These are phyloP conservation scores for Scutellaria baicalensis DNA, from an alignment of 257 asterid species.

Conservation along the genomic window DNA sequence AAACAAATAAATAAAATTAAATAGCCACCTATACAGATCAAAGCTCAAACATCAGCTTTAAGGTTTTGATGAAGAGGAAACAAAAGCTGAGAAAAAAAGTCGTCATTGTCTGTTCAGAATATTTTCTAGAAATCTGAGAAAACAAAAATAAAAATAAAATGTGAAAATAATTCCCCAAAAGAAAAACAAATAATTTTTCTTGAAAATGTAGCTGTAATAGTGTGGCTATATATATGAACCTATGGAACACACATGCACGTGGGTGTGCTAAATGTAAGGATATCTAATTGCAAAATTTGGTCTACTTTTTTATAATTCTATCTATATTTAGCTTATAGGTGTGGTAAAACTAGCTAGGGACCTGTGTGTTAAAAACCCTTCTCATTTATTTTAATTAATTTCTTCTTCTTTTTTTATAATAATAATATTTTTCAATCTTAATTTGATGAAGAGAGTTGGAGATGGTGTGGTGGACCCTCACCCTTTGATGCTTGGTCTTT, in stretches of 20 bases:
- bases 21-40: neutral
- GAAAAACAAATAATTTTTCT: too few relatives aligned
- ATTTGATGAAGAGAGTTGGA: too few relatives aligned
- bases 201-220: neutral
- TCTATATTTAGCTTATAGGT: neutral
- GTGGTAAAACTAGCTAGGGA: constrained; percentile 13
- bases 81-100: neutral
- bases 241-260: neutral
- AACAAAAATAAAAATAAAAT: neutral
- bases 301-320: too few relatives aligned
- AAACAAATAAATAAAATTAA: neutral
- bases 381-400: neutral
- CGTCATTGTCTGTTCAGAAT: neutral
- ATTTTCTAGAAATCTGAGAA: neutral
- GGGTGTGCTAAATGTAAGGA: neutral
- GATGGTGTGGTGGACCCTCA: too few relatives aligned
- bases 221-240: neutral
- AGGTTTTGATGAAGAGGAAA: constrained; percentile 12
- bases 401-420: too few relatives aligned
- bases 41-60: neutral
- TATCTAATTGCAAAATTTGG: neutral
- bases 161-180: too few relatives aligned
- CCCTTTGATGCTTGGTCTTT: too few relatives aligned
- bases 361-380: neutral
- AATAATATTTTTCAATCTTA: neutral